Percentiles rank a stretch among this genome's conserved stretches.
These are phyloP conservation scores for Hylodesmum podocarpum DNA, from an alignment of 306 rosid genomes.

Conservation along the genomic window DNA sequence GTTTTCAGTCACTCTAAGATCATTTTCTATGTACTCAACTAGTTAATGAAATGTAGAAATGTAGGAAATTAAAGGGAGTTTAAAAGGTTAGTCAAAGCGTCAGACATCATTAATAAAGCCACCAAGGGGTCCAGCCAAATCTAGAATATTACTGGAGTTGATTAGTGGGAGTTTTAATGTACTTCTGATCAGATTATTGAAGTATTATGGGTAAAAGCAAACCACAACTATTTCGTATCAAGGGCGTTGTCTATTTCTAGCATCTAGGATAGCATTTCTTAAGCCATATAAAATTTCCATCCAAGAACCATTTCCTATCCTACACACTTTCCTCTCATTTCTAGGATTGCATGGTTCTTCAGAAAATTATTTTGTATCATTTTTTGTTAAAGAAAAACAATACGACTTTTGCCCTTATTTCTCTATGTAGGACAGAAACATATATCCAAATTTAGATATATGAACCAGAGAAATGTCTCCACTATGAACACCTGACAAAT, in stretches of 20 bases:
- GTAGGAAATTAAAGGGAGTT: background rate
- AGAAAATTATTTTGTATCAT: background rate
- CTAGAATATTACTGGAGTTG: background rate
- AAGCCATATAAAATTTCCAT: background rate
- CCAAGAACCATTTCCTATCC: conserved; percentile 4
- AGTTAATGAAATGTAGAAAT: background rate
- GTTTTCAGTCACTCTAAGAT: background rate
- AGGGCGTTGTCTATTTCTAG: background rate
- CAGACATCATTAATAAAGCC: background rate
- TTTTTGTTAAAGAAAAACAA: background rate
- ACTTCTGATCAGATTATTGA: background rate
- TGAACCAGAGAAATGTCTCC: conserved; percentile 7
- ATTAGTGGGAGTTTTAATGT: background rate
- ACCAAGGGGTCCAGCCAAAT: background rate
- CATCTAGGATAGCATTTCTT: background rate
- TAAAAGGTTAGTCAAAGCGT: background rate
- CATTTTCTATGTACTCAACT: background rate
- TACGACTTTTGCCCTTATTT: background rate
- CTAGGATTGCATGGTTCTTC: background rate
- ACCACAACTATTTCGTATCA: background rate
- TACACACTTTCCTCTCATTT: background rate
- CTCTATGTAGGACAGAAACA: background rate
- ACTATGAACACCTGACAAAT: conserved; percentile 5
- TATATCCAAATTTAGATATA: conserved; percentile 10
- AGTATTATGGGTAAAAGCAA: background rate